Evolutionary conservation across 2,329 filamentous ascomycete species (phyloP), one percentile per base, ranked within the genome.

Genomic region (Fusarium albosuccineum): DNA sequence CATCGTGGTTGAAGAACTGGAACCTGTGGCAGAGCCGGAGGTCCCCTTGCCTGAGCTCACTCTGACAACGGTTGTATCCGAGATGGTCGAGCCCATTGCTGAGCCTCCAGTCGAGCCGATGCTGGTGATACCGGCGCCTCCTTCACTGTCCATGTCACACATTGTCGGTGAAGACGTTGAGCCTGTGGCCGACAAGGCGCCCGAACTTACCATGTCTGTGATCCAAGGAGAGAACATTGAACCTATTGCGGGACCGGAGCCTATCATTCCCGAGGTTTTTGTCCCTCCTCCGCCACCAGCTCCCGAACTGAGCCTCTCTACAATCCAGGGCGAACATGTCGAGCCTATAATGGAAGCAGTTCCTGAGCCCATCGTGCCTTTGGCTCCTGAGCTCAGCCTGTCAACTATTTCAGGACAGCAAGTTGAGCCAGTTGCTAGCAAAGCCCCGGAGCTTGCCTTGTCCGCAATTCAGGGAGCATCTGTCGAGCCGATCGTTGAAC

Each of bases 61-160:
- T 39, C 34, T 78, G 16, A 71, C 74, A 5, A 59, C 65, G 9
- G 58, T 61, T 30, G 40, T 48, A 17, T 16, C 53, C 6, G 63
- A 69, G 30, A 56, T 37, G 6, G 36, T 70, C 6, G 68, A 71
- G 30, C 70, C 62, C 6, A 62, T 71, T 26, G 66, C 66, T 14
- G 63, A 68, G 14, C 53, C 60, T 6, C 51, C 60, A 10, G 50
- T 69, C 5, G 73, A 67, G 63, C 76, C 74, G 36, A 66, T 73
- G 34, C 64, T 72, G 55, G 60, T 68, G 26, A 57, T 67, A 17
- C 62, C 66, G 9, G 57, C 67, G n/a, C 67, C 57, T 14, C 67
- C 67, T 3, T 37, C 64, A 9, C 37, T 70, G 22, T 68, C 64
- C 11, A 58, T 70, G 45, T 68, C 67, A 10, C 46, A 61, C 5